Evolutionary conservation across 805 yeast genomes (phyloP).

Genomic region (Candida hispaniensis): DNA sequence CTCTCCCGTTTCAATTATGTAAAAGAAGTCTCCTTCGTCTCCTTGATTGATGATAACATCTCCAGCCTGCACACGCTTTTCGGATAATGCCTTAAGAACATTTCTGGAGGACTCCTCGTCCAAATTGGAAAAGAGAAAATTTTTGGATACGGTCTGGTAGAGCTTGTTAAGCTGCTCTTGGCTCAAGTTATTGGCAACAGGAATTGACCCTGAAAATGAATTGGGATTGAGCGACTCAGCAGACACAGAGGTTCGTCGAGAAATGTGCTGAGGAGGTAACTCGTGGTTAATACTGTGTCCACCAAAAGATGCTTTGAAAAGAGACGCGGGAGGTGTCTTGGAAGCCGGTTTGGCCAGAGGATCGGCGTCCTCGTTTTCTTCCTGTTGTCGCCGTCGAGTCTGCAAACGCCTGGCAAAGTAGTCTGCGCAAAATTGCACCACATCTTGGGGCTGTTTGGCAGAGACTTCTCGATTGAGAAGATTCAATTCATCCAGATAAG

Average conservation of each 20-base stretch:
- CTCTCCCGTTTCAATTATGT: conserved; percentile 71
- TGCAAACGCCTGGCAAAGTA: conserved; percentile 55
- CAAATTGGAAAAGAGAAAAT: conserved; percentile 74
- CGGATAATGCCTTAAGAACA: conserved; percentile 75
- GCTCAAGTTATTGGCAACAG: conserved; percentile 16
- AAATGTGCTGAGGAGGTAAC: conserved; percentile 4
- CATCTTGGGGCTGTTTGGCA: conserved; percentile 49
- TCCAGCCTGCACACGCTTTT: conserved; percentile 49
- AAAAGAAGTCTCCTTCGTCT: conserved; percentile 88
- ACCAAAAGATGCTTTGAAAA: conserved; percentile 8
- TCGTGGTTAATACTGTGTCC: conserved; percentile 19
- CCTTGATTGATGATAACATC: conserved; percentile 76
- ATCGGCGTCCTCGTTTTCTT: conserved; percentile 11
- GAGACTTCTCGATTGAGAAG: conserved; percentile 50
- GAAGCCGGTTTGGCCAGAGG: conserved; percentile 11
- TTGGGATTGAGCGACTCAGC: conserved; percentile 43
- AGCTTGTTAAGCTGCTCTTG: conserved; percentile 56
- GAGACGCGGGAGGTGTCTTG: conserved; percentile 5
- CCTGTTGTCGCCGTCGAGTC: conserved; percentile 20
- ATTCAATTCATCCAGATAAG: conserved; percentile 44
- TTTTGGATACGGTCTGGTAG: conserved; percentile 60
- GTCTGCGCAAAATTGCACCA: conserved; percentile 65
- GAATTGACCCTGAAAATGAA: conserved; percentile 17
- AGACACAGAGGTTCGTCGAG: conserved; percentile 73
- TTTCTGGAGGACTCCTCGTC: conserved; percentile 68